These are phyloP conservation scores for Daucus carota DNA, from an alignment of 129 eudicot species.

Conservation along the genomic window DH1_v3.0 NC_030388.2:1247001-1247500, in stretches of 20 bases:
- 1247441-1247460: neutral
- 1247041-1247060: neutral
- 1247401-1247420: neutral
- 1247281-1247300: neutral
- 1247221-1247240: constrained; percentile 1
- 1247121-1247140: neutral
- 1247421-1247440: constrained; percentile 8
- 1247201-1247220: neutral
- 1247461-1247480: constrained; percentile 19
- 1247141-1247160: no score
- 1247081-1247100: neutral
- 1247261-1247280: constrained; percentile 1
- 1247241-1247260: neutral
- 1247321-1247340: constrained; percentile 11
- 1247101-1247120: neutral
- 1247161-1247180: neutral
- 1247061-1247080: neutral
- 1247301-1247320: neutral
- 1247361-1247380: constrained; percentile 12
- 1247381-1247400: neutral
- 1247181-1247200: neutral
- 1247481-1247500: constrained; percentile 24
- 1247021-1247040: neutral
- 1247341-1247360: constrained; percentile 24
- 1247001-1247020: no score